Base-by-base conservation (phyloP, 176 grass and related monocot species). In the Phyllostachys edulis region DNA sequence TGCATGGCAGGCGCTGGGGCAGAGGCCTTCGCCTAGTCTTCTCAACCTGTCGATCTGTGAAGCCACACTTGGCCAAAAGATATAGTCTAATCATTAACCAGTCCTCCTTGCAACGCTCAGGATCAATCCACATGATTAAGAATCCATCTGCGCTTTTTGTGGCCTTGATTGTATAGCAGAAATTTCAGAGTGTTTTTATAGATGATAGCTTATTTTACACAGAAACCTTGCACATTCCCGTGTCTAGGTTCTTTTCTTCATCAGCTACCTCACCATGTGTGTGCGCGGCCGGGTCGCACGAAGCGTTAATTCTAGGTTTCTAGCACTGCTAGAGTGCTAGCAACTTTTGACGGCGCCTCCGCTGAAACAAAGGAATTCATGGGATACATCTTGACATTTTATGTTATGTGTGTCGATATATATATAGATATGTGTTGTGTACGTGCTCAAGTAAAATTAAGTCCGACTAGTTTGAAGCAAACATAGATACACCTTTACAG, bases 21-120 rank as follows among this genome's bases (percentile, higher is more conserved):
- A 80, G 69, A 7, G 34, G 82, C 61, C 24, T 29, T 29, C 27
- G 73, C 73, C 73, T 78, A 61, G 88, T 86, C 88, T 82, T 78
- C 84, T 90, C 88, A 86, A 42, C 83, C 83, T 82, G 71, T 20
- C 80, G 1, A 39, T 63, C 88, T 59, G 75, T 37, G 63, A 70
- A 78, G 63, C 72, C 9, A 41, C 66, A 60, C 56, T 88, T 34
- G 52, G 21, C 69, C 73, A 78, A 84, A 84, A 88, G 45, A 88
- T 57, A 52, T 11, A 37, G 49, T 34, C 32, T 80, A 67, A 64
- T 78, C 80, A 83, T 47, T 46, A 26, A 78, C 5, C 44, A 75
- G n/a, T 29, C 39, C 57, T 78, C 18, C 41, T 29, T 2, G 41
- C 17, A 34, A 79, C 5, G 60, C 41, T 37, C 13, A 4, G 20